A percentile compares a stretch with the other conserved stretches of the same genome.
These are phyloP conservation scores for Candida pini DNA, from an alignment of 805 yeast species.

Conservation along the genomic window DNA sequence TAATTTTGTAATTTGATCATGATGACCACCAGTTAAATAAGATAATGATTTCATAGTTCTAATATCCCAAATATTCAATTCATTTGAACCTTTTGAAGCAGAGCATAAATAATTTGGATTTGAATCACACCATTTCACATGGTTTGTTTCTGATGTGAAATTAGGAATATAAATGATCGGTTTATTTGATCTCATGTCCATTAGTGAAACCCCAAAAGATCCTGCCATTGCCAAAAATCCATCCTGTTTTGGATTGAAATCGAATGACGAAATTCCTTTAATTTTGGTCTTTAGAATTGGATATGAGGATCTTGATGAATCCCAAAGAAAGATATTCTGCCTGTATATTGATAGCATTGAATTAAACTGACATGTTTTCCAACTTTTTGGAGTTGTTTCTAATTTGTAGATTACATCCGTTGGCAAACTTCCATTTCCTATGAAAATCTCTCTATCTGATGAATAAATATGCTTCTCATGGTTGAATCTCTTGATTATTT, in stretches of 20 bases:
- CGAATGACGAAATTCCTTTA: conserved; percentile 47
- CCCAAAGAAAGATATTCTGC: conserved; percentile 75
- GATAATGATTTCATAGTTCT: conserved; percentile 51
- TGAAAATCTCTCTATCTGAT: conserved; percentile 19
- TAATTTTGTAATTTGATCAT: conserved; percentile 46
- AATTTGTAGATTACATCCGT: conserved; percentile 30
- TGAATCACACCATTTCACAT: conserved; percentile 58
- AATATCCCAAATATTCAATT: conserved; percentile 69
- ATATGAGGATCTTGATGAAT: conserved; percentile 49
- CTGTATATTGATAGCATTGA: conserved; percentile 59
- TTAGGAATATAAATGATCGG: conserved; percentile 36
- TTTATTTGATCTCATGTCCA: conserved; percentile 57
- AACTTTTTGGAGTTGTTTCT: conserved; percentile 32
- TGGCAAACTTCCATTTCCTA: conserved; percentile 20
- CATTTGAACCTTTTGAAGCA: conserved; percentile 47
- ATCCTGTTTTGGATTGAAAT: conserved; percentile 39
- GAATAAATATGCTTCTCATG: conserved; percentile 58
- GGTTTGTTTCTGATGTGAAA: conserved; percentile 28
- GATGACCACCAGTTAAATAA: conserved; percentile 45
- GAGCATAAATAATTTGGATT: conserved; percentile 62
- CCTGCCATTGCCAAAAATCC: conserved; percentile 63
- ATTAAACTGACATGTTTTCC: conserved; percentile 38
- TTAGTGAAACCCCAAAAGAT: conserved; percentile 65
- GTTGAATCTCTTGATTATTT: conserved; percentile 71
- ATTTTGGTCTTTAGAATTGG: conserved; percentile 53